Evolutionary conservation across 768 basidiomycete genomes (phyloP).

Genomic region (Boletus pseudopeckii): DNA sequence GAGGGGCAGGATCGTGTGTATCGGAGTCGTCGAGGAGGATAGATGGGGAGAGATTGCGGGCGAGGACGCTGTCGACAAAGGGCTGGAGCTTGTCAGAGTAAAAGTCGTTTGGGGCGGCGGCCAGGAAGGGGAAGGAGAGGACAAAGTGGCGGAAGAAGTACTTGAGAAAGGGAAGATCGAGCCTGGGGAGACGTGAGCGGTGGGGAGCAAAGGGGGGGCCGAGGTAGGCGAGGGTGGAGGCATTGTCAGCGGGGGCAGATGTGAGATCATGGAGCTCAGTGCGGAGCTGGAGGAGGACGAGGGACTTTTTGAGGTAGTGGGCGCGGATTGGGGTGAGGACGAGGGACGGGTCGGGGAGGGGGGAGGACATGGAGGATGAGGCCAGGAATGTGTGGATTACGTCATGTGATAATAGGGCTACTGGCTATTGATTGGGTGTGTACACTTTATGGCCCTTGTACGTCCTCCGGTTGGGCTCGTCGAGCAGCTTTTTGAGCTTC

Average conservation of each 20-base stretch:
- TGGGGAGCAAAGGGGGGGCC: conserved; percentile 83
- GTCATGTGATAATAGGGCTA: not conserved
- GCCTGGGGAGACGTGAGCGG: conserved; percentile 50
- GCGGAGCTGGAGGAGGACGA: conserved; percentile 81
- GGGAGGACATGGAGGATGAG: not conserved
- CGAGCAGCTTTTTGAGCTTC: conserved; percentile 52
- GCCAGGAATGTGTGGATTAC: conserved; percentile 5
- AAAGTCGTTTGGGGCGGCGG: conserved; percentile 83
- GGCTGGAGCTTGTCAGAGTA: conserved; percentile 95
- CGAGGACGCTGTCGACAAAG: conserved; percentile 78
- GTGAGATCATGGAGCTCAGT: conserved; percentile 73
- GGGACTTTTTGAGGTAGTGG: conserved; percentile 97
- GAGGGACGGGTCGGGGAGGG: not conserved
- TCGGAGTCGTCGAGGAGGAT: conserved; percentile 60
- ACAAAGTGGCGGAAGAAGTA: conserved; percentile 92
- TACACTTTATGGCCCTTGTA: conserved; percentile 34
- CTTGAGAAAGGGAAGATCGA: conserved; percentile 84
- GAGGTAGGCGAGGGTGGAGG: conserved; percentile 78
- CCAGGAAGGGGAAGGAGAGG: conserved; percentile 93
- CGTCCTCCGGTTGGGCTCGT: conserved; percentile 31
- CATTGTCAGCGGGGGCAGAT: conserved; percentile 34
- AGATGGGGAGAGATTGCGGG: conserved; percentile 69
- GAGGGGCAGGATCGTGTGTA: conserved; percentile 55
- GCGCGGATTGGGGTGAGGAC: conserved; percentile 82
- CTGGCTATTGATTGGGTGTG: conserved; percentile 24